Evolutionary conservation across 148 eudicot genomes (phyloP).

Genomic region (Amaranthus hypochondriacus): DNA sequence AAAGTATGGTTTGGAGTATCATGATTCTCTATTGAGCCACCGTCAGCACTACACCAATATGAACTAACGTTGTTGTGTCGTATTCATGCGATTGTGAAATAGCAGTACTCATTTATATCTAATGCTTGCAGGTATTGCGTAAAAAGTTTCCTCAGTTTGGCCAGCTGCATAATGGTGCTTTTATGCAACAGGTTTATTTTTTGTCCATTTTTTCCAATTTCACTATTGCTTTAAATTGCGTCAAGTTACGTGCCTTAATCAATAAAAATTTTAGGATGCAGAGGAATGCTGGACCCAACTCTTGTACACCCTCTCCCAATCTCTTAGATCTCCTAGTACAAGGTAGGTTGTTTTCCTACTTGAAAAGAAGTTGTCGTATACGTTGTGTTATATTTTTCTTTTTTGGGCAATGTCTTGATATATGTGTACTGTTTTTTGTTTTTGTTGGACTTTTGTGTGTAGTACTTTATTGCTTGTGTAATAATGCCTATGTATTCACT

Average conservation of each 20-base stretch:
- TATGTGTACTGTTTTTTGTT: neutral
- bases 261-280: constrained; percentile 63
- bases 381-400: neutral
- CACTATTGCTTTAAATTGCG: constrained; percentile 1
- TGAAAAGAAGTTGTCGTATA: neutral
- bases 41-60: neutral
- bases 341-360: constrained; percentile 43
- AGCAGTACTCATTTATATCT: neutral
- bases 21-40: neutral
- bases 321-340: constrained; percentile 53
- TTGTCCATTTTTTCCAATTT: constrained; percentile 5
- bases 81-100: neutral
- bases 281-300: constrained; percentile 99
- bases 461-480: neutral
- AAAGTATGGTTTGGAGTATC: neutral
- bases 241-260: neutral
- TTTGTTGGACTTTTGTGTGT: neutral
- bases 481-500: neutral
- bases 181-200: constrained; percentile 86
- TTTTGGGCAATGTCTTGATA: neutral
- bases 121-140: constrained; percentile 54
- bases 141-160: constrained; percentile 98
- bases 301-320: constrained; percentile 75
- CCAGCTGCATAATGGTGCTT: constrained; percentile 83
- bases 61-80: neutral